A percentile compares a stretch with the other conserved stretches of the same genome.
Conservation (phyloP, 805 yeast species). For the Nakazawaea ernobii region DNA sequence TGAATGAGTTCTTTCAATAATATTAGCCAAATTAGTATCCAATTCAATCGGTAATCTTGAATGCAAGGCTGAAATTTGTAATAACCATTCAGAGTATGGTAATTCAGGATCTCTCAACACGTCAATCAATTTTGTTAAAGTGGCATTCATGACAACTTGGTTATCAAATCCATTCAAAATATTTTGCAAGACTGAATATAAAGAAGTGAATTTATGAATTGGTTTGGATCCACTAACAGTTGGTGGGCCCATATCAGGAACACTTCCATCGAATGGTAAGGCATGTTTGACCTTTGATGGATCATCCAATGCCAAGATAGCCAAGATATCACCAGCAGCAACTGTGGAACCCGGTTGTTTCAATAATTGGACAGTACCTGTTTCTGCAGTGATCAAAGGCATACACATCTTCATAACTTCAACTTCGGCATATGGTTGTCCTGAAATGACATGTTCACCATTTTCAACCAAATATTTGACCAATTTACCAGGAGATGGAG, state of each 20-base stretch:
- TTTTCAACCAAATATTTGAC: conserved; percentile 90
- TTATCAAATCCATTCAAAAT: conserved; percentile 91
- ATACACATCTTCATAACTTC: conserved; percentile 99
- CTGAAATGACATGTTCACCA: conserved; percentile 88
- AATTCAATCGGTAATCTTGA: conserved; percentile 79
- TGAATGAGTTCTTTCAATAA: conserved; percentile 60
- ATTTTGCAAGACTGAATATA: conserved; percentile 59
- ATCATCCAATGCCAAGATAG: conserved; percentile 90
- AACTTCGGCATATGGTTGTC: conserved; percentile 96
- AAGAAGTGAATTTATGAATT: conserved; percentile 60
- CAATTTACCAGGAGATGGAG: conserved; percentile 98
- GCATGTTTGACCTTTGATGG: conserved; percentile 98
- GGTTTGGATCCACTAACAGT: conserved; percentile 78
- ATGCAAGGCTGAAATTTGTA: conserved; percentile 84
- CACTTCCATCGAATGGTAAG: conserved; percentile 86
- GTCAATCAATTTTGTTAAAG: conserved; percentile 66
- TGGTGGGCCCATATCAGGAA: conserved; percentile 86
- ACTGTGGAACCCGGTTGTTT: conserved; percentile 99
- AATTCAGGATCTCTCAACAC: conserved; percentile 73
- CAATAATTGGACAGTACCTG: conserved; percentile 85
- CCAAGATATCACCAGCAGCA: conserved; percentile 94
- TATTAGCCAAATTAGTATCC: conserved; percentile 57
- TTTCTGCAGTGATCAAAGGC: conserved; percentile 92
- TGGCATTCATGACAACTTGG: conserved; percentile 86
- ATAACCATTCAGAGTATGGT: conserved; percentile 91